Conservation (phyloP, 2,329 filamentous ascomycete genomes). For the Apiospora pterosperma region DNA sequence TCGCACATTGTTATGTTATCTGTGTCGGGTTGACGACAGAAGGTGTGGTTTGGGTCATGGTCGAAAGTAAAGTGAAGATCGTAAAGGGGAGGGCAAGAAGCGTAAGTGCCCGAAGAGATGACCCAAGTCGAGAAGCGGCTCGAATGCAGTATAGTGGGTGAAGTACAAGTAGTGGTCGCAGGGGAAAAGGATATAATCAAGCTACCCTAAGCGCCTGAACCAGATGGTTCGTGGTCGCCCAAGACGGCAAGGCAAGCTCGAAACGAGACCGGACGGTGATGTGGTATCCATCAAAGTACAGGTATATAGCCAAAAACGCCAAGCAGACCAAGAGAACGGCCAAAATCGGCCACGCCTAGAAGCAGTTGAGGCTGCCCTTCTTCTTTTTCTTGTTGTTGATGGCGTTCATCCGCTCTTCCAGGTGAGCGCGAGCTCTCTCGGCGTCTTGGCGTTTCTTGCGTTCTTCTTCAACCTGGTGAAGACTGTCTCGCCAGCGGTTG, state of each 20-base stretch:
- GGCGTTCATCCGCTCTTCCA: conserved; percentile 93
- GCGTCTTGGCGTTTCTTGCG: conserved; percentile 87
- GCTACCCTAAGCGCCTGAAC: not conserved
- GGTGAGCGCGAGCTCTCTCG: conserved; percentile 80
- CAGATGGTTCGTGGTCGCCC: not conserved
- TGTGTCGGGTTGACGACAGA: not conserved
- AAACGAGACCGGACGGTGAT: not conserved
- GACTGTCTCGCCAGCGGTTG: conserved; percentile 55
- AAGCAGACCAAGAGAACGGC: conserved; percentile 12
- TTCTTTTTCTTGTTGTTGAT: conserved; percentile 93
- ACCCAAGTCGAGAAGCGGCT: not conserved
- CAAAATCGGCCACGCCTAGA: conserved; percentile 53
- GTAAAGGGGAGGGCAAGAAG: not conserved
- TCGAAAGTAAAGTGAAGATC: not conserved
- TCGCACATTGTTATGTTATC: not conserved
- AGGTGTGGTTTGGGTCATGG: not conserved
- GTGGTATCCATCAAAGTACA: not conserved
- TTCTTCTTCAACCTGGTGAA: conserved; percentile 95
- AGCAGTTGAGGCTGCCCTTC: conserved; percentile 95
- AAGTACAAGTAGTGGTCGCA: not conserved
- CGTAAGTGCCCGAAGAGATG: not conserved
- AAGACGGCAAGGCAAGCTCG: not conserved
- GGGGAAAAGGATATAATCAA: not conserved
- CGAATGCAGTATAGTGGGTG: not conserved
- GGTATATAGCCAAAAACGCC: conserved; percentile 1